Percentiles rank a stretch among this genome's conserved stretches.
Conservation (phyloP, 2,329 filamentous ascomycete species). For the Aureobasidium sp. region DNA sequence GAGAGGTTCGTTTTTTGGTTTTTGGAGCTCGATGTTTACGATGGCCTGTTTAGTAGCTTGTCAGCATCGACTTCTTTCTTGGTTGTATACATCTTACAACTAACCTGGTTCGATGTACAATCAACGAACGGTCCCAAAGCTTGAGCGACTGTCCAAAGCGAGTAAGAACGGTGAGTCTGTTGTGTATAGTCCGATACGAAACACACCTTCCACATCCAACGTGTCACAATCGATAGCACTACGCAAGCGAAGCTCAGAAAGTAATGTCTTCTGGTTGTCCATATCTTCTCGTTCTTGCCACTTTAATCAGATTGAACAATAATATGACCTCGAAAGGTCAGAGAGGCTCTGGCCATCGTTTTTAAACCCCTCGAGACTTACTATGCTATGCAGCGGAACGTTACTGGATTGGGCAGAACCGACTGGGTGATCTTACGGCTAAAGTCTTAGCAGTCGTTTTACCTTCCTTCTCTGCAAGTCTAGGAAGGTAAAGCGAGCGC, state of each 20-base stretch:
- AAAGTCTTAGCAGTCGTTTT: background rate
- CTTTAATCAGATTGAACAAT: background rate
- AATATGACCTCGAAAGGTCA: background rate
- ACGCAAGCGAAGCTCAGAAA: constrained; percentile 11
- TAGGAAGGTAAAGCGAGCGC: background rate
- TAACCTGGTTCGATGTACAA: constrained; percentile 14
- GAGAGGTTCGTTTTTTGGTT: constrained; percentile 8
- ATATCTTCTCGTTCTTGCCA: background rate
- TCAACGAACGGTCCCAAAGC: constrained; percentile 14
- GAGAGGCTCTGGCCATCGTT: background rate
- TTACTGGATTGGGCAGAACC: background rate
- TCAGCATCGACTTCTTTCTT: background rate
- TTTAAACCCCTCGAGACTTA: background rate
- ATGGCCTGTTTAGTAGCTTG: constrained; percentile 6
- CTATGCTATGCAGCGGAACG: background rate
- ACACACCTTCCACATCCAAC: constrained; percentile 10
- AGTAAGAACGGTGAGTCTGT: background rate
- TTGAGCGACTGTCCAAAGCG: constrained; percentile 6
- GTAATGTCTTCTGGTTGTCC: background rate
- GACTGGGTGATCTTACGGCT: background rate
- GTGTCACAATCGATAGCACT: constrained; percentile 14
- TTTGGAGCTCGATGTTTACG: constrained; percentile 7
- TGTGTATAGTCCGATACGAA: background rate
- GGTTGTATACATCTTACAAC: background rate
- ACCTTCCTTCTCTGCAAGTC: background rate